Evolutionary conservation across 352 stramenopile species (phyloP).

Genomic region (Globisporangium ultimum): DNA sequence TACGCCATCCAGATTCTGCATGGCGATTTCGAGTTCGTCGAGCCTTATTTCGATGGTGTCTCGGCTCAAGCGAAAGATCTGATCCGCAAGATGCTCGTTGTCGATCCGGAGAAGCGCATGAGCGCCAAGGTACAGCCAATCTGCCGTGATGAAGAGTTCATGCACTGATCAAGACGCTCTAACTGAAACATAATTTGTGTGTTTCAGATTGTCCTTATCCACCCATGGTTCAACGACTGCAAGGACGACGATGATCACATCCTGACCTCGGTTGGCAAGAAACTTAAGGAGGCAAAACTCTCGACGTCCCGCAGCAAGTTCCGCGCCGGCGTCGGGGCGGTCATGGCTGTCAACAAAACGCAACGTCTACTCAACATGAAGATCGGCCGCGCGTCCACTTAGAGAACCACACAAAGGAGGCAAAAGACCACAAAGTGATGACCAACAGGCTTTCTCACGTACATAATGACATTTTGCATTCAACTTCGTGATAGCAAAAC

Average conservation of each 20-base stretch:
- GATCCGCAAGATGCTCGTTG: constrained; percentile 91
- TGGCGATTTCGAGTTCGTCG: constrained; percentile 90
- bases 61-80: constrained; percentile 91
- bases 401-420: constrained; percentile 1
- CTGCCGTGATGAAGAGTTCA: not conserved
- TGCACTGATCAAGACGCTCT: not conserved
- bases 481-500: no score
- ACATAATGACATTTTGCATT: no score
- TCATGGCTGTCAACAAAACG: constrained; percentile 82
- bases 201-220: constrained; percentile 46
- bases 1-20: constrained; percentile 47
- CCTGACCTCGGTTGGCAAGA: constrained; percentile 60
- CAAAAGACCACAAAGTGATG: no score
- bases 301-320: constrained; percentile 66
- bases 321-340: constrained; percentile 56
- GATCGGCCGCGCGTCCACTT: constrained; percentile 21
- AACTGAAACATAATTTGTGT: not conserved
- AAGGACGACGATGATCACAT: constrained; percentile 54
- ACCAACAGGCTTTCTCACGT: no score
- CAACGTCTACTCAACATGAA: constrained; percentile 49
- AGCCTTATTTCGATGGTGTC: constrained; percentile 90
- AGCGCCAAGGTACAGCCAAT: constrained; percentile 27
- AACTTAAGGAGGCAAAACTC: constrained; percentile 61
- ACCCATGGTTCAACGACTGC: constrained; percentile 75
- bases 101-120: constrained; percentile 83